These are phyloP conservation scores for Candida silvicultrix DNA, from an alignment of 805 yeast species.

Conservation along the genomic window DNA sequence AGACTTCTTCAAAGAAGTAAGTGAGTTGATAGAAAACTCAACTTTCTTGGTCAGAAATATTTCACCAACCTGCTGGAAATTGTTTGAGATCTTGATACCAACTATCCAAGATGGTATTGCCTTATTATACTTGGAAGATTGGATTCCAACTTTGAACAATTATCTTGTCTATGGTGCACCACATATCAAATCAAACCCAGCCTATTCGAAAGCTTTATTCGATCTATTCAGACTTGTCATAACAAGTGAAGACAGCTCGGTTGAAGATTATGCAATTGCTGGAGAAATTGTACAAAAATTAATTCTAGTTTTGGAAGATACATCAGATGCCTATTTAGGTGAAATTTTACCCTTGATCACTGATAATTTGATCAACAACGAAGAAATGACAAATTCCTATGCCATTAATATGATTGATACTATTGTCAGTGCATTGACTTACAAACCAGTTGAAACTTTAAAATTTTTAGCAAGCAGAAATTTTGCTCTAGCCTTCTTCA, in stretches of 20 bases:
- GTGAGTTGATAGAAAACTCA: slow-evolving; percentile 69
- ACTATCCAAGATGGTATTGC: slow-evolving; percentile 42
- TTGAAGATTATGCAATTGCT: slow-evolving; percentile 50
- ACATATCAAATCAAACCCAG: slow-evolving; percentile 39
- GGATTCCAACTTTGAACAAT: slow-evolving; percentile 67
- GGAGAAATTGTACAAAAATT: slow-evolving; percentile 62
- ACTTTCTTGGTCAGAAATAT: slow-evolving; percentile 54
- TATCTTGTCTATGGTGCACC: slow-evolving; percentile 56
- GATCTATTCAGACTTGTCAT: slow-evolving; percentile 41
- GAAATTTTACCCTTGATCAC: slow-evolving; percentile 34
- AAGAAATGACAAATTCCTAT: slow-evolving; percentile 24
- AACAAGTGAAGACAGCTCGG: slow-evolving; percentile 40
- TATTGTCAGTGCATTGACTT: slow-evolving; percentile 55
- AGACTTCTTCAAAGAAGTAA: slow-evolving; percentile 70
- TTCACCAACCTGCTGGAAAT: slow-evolving; percentile 70
- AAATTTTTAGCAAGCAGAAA: slow-evolving; percentile 38
- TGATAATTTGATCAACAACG: slow-evolving; percentile 27
- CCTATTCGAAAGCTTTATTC: slow-evolving; percentile 41
- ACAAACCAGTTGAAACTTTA: slow-evolving; percentile 52
- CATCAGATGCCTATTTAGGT: slow-evolving; percentile 39
- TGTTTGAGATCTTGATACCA: slow-evolving; percentile 46
- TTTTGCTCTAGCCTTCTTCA: slow-evolving; percentile 45
- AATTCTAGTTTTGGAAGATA: slow-evolving; percentile 48
- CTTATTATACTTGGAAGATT: slow-evolving; percentile 66
- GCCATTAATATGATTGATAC: slow-evolving; percentile 50